phyloP scores from a whole-genome alignment of 495 filamentous ascomycete genomes.

The Trichoderma asperelloides region DNA sequence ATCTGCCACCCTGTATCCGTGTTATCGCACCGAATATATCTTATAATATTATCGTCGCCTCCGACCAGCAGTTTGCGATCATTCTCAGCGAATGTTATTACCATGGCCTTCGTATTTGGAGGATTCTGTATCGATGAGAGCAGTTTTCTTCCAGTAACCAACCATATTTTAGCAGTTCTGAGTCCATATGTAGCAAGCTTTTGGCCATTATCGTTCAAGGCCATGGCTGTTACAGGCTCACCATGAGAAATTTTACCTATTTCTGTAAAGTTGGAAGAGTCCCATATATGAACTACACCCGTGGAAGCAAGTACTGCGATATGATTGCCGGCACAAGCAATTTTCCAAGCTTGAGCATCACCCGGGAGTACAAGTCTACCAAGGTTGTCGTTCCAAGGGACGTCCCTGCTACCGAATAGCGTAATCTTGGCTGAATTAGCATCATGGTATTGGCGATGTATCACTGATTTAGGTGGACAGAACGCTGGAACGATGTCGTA shows the following conservation, averaged over 20 bases:
- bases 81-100: neutral
- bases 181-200: neutral
- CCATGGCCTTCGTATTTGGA: neutral
- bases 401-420: too few species aligned
- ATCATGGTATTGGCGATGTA: too few species aligned
- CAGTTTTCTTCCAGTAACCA: neutral
- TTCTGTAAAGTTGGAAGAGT: neutral
- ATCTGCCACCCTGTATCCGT: neutral
- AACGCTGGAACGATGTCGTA: too few species aligned
- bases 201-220: neutral
- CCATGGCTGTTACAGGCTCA: neutral
- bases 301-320: neutral
- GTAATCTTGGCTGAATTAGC: too few species aligned
- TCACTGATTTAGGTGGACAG: too few species aligned
- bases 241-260: neutral
- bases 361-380: neutral
- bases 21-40: neutral
- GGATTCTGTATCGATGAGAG: neutral
- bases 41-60: neutral
- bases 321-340: neutral
- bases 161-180: neutral
- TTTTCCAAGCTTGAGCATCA: neutral
- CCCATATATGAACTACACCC: neutral
- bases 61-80: neutral
- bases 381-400: neutral